Conservation (phyloP, 768 basidiomycete species). For the Lactifluus hygrophoroides region DNA sequence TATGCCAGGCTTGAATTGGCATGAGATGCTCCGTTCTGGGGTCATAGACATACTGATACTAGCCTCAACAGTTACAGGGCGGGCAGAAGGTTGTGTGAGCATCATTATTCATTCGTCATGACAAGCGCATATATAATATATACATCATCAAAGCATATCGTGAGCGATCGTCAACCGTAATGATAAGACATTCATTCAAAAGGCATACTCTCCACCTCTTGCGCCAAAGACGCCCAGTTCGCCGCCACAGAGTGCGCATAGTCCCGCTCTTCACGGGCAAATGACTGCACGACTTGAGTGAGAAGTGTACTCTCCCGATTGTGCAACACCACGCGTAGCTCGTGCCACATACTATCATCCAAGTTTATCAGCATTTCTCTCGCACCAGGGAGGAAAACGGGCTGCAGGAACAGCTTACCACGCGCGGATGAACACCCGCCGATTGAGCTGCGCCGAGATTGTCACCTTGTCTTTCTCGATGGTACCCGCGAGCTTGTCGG, state of each 20-base stretch:
- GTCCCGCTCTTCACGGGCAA: conserved; percentile 65
- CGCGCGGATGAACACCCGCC: conserved; percentile 81
- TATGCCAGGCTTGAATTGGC: too few relatives aligned
- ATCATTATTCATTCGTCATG: background rate
- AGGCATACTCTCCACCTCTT: conserved; percentile 75
- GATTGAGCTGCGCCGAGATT: conserved; percentile 63
- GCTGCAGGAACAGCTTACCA: too few relatives aligned
- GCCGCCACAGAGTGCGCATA: conserved; percentile 53
- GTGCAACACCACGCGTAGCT: conserved; percentile 86
- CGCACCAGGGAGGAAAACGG: background rate
- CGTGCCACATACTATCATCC: conserved; percentile 81
- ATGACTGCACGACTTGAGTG: conserved; percentile 60
- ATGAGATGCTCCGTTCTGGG: background rate
- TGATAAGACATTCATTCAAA: conserved; percentile 47
- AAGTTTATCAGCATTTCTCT: background rate
- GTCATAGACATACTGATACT: background rate
- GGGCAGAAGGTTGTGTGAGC: background rate
- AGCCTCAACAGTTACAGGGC: too few relatives aligned
- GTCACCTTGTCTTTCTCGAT: conserved; percentile 84
- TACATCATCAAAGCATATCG: conserved; percentile 12
- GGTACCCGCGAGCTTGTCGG: conserved; percentile 56
- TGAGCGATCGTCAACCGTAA: background rate
- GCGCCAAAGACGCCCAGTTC: conserved; percentile 69
- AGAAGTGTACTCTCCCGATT: conserved; percentile 82
- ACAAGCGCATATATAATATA: background rate